Evolutionary conservation across 2,329 filamentous ascomycete genomes (phyloP).

Genomic region (Tolypocladium inflatum): DNA sequence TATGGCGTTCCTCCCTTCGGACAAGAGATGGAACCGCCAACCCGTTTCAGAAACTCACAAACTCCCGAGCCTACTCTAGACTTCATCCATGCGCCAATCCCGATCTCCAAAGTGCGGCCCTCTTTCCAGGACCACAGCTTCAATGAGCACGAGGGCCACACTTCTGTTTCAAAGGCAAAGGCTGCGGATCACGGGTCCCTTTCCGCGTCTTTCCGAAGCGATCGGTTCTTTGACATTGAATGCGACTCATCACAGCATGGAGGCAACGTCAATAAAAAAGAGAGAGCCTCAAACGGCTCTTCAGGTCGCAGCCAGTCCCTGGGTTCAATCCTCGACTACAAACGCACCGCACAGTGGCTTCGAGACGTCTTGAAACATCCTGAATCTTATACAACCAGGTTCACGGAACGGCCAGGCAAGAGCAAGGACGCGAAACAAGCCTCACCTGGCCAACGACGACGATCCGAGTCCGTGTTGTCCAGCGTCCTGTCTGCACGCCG

Average conservation of each 20-base stretch:
- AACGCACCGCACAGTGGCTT: conserved; percentile 23
- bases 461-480: conserved; percentile 12
- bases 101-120: conserved; percentile 12
- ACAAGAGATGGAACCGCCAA: background rate
- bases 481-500: conserved; percentile 8
- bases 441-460: conserved; percentile 8
- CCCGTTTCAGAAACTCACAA: background rate
- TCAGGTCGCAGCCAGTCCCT: conserved; percentile 14
- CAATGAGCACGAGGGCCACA: background rate
- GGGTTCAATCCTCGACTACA: conserved; percentile 20
- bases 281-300: background rate
- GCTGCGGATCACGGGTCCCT: background rate
- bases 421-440: conserved; percentile 2
- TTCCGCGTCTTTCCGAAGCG: background rate
- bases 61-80: too few relatives aligned
- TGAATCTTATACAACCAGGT: conserved; percentile 13
- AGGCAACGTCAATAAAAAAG: background rate
- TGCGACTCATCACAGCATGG: background rate
- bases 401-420: conserved; percentile 16
- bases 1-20: background rate
- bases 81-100: conserved; percentile 4
- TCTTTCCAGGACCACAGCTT: conserved; percentile 7
- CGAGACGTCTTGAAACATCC: conserved; percentile 18
- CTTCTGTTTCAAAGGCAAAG: background rate
- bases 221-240: background rate